Base-by-base conservation (phyloP, 768 basidiomycete species). In the Calocera cornea region DNA sequence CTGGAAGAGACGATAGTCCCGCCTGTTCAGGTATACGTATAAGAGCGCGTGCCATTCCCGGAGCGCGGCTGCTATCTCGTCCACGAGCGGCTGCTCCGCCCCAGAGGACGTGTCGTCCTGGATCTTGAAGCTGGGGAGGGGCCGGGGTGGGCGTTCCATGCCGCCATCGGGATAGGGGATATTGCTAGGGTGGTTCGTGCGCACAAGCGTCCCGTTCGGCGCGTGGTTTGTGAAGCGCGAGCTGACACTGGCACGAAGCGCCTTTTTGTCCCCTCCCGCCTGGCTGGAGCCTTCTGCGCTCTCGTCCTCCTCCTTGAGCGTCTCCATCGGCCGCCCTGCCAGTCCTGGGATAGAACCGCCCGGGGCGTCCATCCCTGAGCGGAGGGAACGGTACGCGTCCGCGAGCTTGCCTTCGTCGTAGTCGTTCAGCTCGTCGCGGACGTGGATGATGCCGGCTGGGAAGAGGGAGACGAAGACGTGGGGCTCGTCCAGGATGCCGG, bases 31-130 rank as follows among this genome's bases (percentile, higher is more conserved):
- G 75, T 97, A 94, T 69, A 88, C 88, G 74, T 92, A 94, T 83
- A 97, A 88, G 65, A 93, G 80, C 38, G 85, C 84, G 73, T 95
- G 89, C 94, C 95, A 98, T 83, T 98, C 95, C 41, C 95, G 86
- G 49, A 98, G 79, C 0, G 95, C 95, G 8, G 92, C 95, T 0
- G 95, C 92, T 71, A 98, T 95, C 79, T 98, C 95, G 77, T 98
- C 95, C 64, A 98, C 86, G 74, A 98, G 88, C 11, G 95, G 95
- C 73, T 97, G 94, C 1, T 76, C 79, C 24, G 82, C 80, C 11
- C 95, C 95, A 0, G 88, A 87, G 2, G 84, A 82, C 1, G 95
- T 98, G 72, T 97, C 95, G 74, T 97, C 95, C 40, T 92, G 92
- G 11, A 92, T 91, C 70, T 94, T 95, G 63, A 97, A 83, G n/a